Base-by-base conservation (phyloP, 441 rosid species). In the Pelargonium fulgidum region DNA sequence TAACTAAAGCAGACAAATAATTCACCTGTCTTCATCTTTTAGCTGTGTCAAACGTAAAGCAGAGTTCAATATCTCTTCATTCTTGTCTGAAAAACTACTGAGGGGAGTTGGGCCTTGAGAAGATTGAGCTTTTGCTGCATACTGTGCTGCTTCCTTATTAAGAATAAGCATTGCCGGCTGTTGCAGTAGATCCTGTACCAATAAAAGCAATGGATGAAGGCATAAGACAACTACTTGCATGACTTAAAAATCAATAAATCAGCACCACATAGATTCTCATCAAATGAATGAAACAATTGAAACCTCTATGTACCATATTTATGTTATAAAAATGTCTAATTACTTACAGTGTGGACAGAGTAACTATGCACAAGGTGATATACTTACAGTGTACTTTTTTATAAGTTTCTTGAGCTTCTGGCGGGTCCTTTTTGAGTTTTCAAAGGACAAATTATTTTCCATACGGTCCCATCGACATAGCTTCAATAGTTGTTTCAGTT, bases 401-500 rank as follows among this genome's bases (percentile, higher is more conserved):
- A 95, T 80, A 48, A 92, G 87, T 79, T 88, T 95, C 81, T 73
- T 85, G 65, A 90, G 84, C 84, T 89, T 90, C 78, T 87, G 98
- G 73, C 97, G 72, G 67, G 85, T 83, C 75, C 81, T 89, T 81
- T 76, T 90, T 47, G 86, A 75, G 71, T 75, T 81, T 64, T 90
- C 96, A 77, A 82, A 70, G 44, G 85, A 76, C 71, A 87, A 72
- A 71, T 80, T 77, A 72, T 71, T 84, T 73, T 88, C 96, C 66
- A 79, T 74, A 70, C 86, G 85, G 72, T 89, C 96, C 99, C 99
- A 95, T 62, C 84, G 85, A 69, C 87, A 90, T 29, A 90, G 82
- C 81, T 84, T 92, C 77, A 85, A 65, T 62, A 86, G 81, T 36
- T 92, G 92, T 74, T 81, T 87, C 71, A 95, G 73, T 80, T 89